phyloP scores from a whole-genome alignment of 441 rosid genomes.

The Geranium incanum region DNA sequence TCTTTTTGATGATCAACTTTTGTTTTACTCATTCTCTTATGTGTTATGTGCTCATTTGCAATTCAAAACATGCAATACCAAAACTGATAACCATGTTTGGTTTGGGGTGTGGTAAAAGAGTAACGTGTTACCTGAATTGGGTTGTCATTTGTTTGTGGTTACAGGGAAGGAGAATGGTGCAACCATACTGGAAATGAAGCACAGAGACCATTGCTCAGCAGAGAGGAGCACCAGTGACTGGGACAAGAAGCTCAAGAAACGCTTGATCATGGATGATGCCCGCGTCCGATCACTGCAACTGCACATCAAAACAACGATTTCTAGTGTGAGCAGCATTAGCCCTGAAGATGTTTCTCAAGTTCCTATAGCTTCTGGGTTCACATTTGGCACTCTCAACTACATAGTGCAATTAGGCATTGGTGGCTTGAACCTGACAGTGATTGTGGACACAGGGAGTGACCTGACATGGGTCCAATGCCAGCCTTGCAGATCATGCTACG shows the following conservation, averaged over 20 bases:
- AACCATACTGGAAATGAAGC: constrained; percentile 72
- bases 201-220: constrained; percentile 45
- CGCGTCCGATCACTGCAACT: constrained; percentile 52
- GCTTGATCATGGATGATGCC: constrained; percentile 44
- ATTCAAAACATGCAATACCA: background rate
- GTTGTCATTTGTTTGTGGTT: constrained; percentile 12
- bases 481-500: constrained; percentile 67
- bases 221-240: constrained; percentile 28
- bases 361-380: constrained; percentile 59
- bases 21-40: background rate
- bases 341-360: constrained; percentile 30
- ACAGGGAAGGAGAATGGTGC: constrained; percentile 52
- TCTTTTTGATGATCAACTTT: too few species aligned
- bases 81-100: background rate
- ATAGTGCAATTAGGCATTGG: constrained; percentile 58
- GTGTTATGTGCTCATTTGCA: constrained; percentile 3
- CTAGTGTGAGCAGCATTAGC: constrained; percentile 11
- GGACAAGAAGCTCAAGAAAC: constrained; percentile 48
- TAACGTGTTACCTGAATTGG: background rate
- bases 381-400: constrained; percentile 67
- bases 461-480: constrained; percentile 93
- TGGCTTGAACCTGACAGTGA: constrained; percentile 48
- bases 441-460: constrained; percentile 92
- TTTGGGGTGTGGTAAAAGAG: constrained; percentile 1
- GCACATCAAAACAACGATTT: constrained; percentile 29